A percentile compares a stretch with the other conserved stretches of the same genome.
These are phyloP conservation scores for Peronospora tabacina DNA, from an alignment of 352 stramenopile species.

Conservation along the genomic window DNA sequence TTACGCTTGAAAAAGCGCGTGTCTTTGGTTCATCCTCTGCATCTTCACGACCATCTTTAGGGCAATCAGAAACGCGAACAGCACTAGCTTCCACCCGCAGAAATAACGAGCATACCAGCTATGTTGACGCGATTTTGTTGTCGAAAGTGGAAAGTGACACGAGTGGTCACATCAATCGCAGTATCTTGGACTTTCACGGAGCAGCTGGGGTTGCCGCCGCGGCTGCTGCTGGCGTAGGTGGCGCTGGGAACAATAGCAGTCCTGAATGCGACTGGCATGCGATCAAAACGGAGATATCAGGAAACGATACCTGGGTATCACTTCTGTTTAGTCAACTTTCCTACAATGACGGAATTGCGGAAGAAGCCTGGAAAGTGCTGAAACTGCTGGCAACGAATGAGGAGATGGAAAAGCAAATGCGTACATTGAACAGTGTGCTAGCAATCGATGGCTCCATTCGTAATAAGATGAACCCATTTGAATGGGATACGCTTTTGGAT, in stretches of 20 bases:
- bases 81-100: constrained; percentile 19
- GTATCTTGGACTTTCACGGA: constrained; percentile 36
- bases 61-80: constrained; percentile 23
- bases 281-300: constrained; percentile 58
- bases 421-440: constrained; percentile 52
- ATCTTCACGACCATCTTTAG: constrained; percentile 15
- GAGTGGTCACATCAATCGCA: constrained; percentile 40
- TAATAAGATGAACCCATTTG: constrained; percentile 28
- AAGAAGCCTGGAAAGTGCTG: constrained; percentile 72
- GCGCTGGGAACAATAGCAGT: constrained; percentile 35
- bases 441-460: constrained; percentile 66
- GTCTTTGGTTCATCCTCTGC: constrained; percentile 30
- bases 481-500: constrained; percentile 62
- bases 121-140: constrained; percentile 51
- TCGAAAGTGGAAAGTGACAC: constrained; percentile 64
- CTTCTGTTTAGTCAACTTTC: constrained; percentile 50
- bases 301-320: constrained; percentile 31
- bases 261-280: constrained; percentile 57
- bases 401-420: constrained; percentile 62
- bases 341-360: constrained; percentile 38
- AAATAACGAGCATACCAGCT: constrained; percentile 28
- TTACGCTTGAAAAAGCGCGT: constrained; percentile 58
- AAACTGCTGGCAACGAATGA: constrained; percentile 59
- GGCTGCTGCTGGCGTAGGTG: constrained; percentile 20
- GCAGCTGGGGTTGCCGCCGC: constrained; percentile 20